Evolutionary conservation across 2,329 filamentous ascomycete species (phyloP).

Genomic region (Alternaria novae-zelandiae): DNA sequence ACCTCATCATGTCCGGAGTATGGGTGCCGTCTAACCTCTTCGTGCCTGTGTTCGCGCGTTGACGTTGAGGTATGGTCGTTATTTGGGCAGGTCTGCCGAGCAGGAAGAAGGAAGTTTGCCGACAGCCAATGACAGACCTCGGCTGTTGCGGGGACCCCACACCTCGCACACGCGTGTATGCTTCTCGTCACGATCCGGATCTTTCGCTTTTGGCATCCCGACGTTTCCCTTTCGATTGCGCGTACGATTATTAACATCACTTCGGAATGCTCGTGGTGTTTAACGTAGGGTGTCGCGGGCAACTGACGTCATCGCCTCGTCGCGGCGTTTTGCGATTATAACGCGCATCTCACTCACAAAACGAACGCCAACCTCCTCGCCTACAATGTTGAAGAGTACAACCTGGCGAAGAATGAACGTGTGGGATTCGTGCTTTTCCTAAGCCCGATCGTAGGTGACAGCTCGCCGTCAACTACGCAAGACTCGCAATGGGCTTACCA

Average conservation of each 20-base stretch:
- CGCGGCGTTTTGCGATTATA: background rate
- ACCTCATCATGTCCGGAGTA: slow-evolving; percentile 5
- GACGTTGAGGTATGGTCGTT: background rate
- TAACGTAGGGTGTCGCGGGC: background rate
- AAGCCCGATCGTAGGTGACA: background rate
- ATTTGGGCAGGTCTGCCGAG: slow-evolving; percentile 28
- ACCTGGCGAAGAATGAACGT: background rate
- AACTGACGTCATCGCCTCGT: background rate
- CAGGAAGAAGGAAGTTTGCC: slow-evolving; percentile 2
- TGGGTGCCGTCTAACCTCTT: slow-evolving; percentile 1
- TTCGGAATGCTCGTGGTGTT: background rate
- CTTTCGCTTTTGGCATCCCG: slow-evolving; percentile 18
- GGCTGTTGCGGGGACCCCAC: slow-evolving; percentile 19
- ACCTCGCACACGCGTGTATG: slow-evolving; percentile 20
- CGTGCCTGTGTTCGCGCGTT: slow-evolving; percentile 2
- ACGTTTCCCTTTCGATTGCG: background rate
- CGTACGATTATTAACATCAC: background rate
- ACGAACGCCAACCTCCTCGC: background rate
- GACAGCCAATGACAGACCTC: slow-evolving; percentile 15
- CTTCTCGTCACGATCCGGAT: slow-evolving; percentile 16
- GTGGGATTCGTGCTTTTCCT: background rate
- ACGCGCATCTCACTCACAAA: background rate
- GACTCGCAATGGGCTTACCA: slow-evolving; percentile 17
- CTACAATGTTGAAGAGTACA: background rate
- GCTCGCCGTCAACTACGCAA: background rate